Base-by-base conservation (phyloP, 1,284 basidiomycete genomes). In the Cystobasidium sp. region DNA sequence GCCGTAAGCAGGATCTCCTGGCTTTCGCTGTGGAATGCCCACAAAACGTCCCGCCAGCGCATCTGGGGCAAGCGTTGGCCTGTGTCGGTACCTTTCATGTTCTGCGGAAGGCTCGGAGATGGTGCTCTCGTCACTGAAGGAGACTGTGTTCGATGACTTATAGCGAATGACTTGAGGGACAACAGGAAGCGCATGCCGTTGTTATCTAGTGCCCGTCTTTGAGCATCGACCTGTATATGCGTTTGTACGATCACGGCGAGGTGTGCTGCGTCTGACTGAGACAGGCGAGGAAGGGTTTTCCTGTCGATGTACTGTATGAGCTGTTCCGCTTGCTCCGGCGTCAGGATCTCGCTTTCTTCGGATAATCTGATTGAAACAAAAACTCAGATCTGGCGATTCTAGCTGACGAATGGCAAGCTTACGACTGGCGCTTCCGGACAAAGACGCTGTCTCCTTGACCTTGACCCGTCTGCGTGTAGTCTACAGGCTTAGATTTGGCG, bases 11-110 rank as follows among this genome's bases (percentile, higher is more conserved):
- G 83, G 49, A 96, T 82, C 24, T 91, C 92, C 80, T 98, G 94
- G 78, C 89, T 92, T 81, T 96, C 91, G 80, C 94, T 97, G 80
- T 96, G 91, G 79, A 91, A 94, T 0, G 94, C 95, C 94, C 94
- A 98, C 9, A 96, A 86, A 84, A 95, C 92, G 81, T 97, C 95
- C 49, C 94, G 88, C 81, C 92, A 95, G 22, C 92, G 88, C 64
- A 96, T 85, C 16, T 92, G 88, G 76, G 79, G 64, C 41, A 78
- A 37, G 10, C 64, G 47, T 37, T 12, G 69, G 37, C 3, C 53
- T 0, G n/a, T 47, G 24, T 1, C 51, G 14, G 12, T 24, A 12
- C 18, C 39, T 39, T 12, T 12, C 41, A 56, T 55, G 2, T 52
- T 47, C 14, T 1, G 41, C 5, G 16, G 58, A 37, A 20, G 31